Conservation (phyloP, 2,329 filamentous ascomycete genomes). For the Penicillium aurantiogriseum region DNA sequence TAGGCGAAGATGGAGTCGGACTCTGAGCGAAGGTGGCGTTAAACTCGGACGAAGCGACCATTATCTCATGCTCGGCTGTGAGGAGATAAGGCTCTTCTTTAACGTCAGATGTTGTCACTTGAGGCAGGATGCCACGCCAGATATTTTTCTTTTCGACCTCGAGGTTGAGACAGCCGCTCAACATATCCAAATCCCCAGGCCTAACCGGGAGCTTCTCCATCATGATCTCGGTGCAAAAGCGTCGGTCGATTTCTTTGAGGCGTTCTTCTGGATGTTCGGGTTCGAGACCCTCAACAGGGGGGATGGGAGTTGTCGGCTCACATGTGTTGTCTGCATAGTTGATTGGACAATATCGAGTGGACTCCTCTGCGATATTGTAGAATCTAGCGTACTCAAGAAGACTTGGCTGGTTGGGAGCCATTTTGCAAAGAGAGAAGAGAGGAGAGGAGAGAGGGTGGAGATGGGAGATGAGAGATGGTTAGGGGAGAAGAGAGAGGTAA, state of each 20-base stretch:
- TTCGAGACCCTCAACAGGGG: not conserved
- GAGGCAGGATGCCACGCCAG: conserved; percentile 3
- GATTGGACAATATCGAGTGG: not conserved
- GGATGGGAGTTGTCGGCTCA: not conserved
- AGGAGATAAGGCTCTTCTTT: not conserved
- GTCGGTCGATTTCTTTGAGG: not conserved
- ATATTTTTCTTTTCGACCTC: not conserved
- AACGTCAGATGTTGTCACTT: not conserved
- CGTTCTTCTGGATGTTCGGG: not conserved
- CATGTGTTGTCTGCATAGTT: not conserved
- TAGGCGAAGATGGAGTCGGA: not conserved
- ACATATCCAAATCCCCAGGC: not conserved
- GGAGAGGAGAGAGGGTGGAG: not conserved
- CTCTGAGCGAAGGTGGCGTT: not conserved
- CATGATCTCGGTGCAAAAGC: not conserved
- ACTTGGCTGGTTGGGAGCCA: not conserved
- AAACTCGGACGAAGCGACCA: not conserved
- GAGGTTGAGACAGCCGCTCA: not conserved
- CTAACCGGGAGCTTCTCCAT: not conserved
- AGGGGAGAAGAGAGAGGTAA: not conserved
- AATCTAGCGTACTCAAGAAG: conserved; percentile 1
- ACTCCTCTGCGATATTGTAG: not conserved
- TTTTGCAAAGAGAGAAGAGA: not conserved
- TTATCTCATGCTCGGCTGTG: not conserved
- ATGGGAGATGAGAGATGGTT: too few relatives aligned